Percentiles rank a stretch among this genome's conserved stretches.
Conservation (phyloP, 768 basidiomycete genomes). For the Leccinum subgranulosum region DNA sequence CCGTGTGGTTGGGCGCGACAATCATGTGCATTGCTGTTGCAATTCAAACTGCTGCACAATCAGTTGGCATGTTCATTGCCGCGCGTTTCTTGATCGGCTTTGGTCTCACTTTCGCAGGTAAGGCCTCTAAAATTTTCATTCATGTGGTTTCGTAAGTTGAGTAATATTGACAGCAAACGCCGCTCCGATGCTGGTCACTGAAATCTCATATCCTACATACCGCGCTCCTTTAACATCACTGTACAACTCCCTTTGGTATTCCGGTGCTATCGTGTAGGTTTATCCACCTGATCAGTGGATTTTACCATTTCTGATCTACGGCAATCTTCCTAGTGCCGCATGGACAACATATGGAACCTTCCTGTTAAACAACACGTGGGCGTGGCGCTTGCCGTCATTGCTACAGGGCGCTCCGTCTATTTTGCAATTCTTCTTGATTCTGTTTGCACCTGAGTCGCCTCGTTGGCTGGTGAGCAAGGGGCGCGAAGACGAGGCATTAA, state of each 20-base stretch:
- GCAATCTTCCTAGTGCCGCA: slow-evolving; percentile 48
- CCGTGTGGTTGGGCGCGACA: slow-evolving; percentile 65
- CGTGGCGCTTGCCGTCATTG: slow-evolving; percentile 80
- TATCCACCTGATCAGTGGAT: background rate
- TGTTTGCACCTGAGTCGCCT: slow-evolving; percentile 78
- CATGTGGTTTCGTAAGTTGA: background rate
- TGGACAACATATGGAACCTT: slow-evolving; percentile 85
- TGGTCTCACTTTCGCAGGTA: slow-evolving; percentile 67
- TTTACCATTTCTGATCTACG: background rate
- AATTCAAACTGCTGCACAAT: slow-evolving; percentile 68
- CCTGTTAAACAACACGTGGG: slow-evolving; percentile 62
- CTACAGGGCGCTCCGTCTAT: slow-evolving; percentile 70
- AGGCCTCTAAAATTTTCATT: slow-evolving; percentile 11
- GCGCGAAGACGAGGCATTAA: slow-evolving; percentile 61
- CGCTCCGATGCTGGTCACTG: slow-evolving; percentile 81
- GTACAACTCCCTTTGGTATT: slow-evolving; percentile 87
- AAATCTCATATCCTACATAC: slow-evolving; percentile 81
- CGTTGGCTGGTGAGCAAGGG: slow-evolving; percentile 81
- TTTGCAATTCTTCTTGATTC: slow-evolving; percentile 62
- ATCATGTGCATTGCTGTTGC: slow-evolving; percentile 70
- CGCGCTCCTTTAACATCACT: slow-evolving; percentile 75
- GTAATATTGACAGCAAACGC: slow-evolving; percentile 47
- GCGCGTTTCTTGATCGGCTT: slow-evolving; percentile 79
- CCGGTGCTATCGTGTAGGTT: slow-evolving; percentile 71
- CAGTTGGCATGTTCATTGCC: slow-evolving; percentile 76